phyloP scores from a whole-genome alignment of 768 basidiomycete genomes.

The Phanerodontia chrysosporium region DNA sequence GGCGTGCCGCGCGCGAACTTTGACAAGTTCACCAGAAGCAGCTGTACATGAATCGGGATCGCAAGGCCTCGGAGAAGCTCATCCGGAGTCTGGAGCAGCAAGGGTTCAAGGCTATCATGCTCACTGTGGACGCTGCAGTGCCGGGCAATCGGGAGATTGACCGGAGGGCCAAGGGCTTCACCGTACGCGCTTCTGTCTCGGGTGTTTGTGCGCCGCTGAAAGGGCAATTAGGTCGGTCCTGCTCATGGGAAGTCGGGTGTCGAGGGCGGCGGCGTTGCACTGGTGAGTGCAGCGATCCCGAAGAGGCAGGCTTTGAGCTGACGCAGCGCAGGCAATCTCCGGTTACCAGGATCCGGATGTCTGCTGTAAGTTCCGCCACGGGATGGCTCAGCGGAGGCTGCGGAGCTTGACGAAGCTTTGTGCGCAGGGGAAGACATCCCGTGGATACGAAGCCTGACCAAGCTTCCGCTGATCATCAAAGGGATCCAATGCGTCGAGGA shows the following conservation, averaged over 20 bases:
- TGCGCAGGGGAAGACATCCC: conserved; percentile 29
- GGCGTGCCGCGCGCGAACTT: neutral
- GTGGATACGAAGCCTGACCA: conserved; percentile 37
- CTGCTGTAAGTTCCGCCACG: conserved; percentile 19
- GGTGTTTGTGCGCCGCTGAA: neutral
- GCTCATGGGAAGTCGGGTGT: conserved; percentile 14
- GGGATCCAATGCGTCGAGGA: conserved; percentile 47
- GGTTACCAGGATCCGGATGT: conserved; percentile 31
- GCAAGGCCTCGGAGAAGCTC: conserved; percentile 33
- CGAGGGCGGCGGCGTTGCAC: conserved; percentile 21
- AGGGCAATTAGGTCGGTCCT: conserved; percentile 12
- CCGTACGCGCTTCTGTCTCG: conserved; percentile 3
- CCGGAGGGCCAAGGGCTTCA: conserved; percentile 27
- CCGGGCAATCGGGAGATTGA: conserved; percentile 39
- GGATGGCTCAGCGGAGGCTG: too few relatives aligned
- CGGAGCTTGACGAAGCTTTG: neutral
- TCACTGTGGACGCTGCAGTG: conserved; percentile 46
- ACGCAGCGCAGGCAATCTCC: conserved; percentile 21
- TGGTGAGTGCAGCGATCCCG: conserved; percentile 15
- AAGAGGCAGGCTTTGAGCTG: neutral
- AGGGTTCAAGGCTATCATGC: conserved; percentile 42
- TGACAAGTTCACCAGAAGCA: conserved; percentile 9
- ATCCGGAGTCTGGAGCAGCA: conserved; percentile 32
- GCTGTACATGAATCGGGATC: conserved; percentile 45
- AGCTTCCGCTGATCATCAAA: conserved; percentile 40